Conservation (phyloP, 331 rosid species). For the Stylosanthes scabra region DNA sequence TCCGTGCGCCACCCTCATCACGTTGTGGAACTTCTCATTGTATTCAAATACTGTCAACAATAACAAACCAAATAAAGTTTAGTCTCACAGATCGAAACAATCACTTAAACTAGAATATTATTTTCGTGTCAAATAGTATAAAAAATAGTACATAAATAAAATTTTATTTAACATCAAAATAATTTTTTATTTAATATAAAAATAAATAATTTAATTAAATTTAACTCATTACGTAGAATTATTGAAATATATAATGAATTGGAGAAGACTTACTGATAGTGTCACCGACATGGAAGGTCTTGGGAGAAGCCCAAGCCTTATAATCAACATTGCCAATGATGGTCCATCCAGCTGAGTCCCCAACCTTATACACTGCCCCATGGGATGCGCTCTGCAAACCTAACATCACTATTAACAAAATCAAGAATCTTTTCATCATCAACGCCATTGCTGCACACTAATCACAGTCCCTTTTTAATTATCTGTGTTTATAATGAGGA, state of each 20-base stretch:
- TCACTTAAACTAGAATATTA: no score
- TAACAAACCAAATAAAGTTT: not conserved
- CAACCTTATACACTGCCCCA: slow-evolving; percentile 67
- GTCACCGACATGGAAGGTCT: slow-evolving; percentile 65
- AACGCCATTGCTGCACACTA: slow-evolving; percentile 42
- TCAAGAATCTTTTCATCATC: slow-evolving; percentile 34
- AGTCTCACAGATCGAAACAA: not conserved
- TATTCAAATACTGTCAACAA: slow-evolving; percentile 58
- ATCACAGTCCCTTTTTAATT: slow-evolving; percentile 8
- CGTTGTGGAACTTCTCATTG: slow-evolving; percentile 70
- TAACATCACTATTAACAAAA: slow-evolving; percentile 35
- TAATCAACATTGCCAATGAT: slow-evolving; percentile 60
- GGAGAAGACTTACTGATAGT: slow-evolving; percentile 59
- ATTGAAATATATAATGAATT: no score
- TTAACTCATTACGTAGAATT: no score
- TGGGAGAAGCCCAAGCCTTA: slow-evolving; percentile 61
- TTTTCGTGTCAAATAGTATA: no score
- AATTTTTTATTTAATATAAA: no score
- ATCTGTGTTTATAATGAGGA: not conserved
- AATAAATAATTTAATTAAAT: no score
- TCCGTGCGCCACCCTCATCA: slow-evolving; percentile 67
- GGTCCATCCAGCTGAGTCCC: slow-evolving; percentile 82
- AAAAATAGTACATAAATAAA: no score
- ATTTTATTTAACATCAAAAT: no score
- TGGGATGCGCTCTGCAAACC: slow-evolving; percentile 27